Conservation (phyloP, 2,329 filamentous ascomycete species). For the Fusarium irregulare region DNA sequence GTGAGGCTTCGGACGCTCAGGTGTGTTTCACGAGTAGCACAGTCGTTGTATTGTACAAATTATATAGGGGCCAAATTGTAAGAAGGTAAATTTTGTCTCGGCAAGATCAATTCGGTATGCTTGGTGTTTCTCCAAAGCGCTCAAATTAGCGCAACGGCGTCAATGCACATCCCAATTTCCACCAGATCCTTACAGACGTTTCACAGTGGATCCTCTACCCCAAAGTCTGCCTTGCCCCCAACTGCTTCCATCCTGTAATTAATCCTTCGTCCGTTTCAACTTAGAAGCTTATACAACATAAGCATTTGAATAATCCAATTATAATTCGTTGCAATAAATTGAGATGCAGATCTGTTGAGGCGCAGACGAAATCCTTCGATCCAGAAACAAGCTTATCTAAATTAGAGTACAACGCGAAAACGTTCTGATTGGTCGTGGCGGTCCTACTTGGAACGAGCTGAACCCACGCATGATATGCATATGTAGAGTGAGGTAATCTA, state of each 20-base stretch:
- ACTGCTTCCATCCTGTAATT: background rate
- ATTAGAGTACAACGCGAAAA: background rate
- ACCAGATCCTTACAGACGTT: background rate
- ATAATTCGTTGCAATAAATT: too few relatives aligned
- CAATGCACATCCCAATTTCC: background rate
- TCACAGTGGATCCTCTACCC: background rate
- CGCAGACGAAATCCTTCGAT: background rate
- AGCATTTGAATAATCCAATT: too few relatives aligned
- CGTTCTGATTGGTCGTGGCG: background rate
- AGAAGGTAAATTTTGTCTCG: too few relatives aligned
- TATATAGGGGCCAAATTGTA: fast-evolving
- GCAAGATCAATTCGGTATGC: too few relatives aligned
- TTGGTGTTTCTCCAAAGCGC: too few relatives aligned
- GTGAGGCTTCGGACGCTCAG: too few relatives aligned
- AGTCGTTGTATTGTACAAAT: background rate
- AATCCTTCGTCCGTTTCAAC: background rate
- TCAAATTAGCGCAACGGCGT: background rate
- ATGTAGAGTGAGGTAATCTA: background rate
- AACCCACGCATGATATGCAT: background rate
- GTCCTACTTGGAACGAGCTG: background rate
- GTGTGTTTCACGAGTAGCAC: background rate
- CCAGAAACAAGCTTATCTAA: background rate
- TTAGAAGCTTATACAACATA: background rate
- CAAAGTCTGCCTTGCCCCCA: background rate
- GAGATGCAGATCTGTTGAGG: background rate